Base-by-base conservation (phyloP, 83 land plant species). In the Diphasiastrum complanatum region DNA sequence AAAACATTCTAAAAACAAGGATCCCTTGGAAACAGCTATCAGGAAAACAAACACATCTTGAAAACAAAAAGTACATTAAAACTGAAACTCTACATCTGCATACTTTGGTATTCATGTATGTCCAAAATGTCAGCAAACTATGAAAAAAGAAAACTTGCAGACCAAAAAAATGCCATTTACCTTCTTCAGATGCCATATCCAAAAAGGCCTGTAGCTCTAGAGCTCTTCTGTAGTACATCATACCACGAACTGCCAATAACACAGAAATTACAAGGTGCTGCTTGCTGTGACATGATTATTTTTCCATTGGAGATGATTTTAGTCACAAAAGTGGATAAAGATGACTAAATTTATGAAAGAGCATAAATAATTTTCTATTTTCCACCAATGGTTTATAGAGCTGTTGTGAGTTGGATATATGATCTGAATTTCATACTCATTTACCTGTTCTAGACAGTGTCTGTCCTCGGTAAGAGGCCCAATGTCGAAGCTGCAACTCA, bases 391-490 rank as follows among this genome's bases (percentile, higher is more conserved):
- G n/a, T n/a, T n/a, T n/a, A n/a, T n/a, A n/a, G n/a, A n/a, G n/a
- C n/a, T n/a, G n/a, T n/a, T n/a, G n/a, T n/a, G n/a, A n/a, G n/a
- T n/a, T n/a, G n/a, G n/a, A n/a, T n/a, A n/a, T n/a, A n/a, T n/a
- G n/a, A n/a, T n/a, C n/a, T n/a, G n/a, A 28, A 27, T 51, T 18
- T 32, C 4, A 58, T 5, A 3, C 2, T 33, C 25, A 48, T 18
- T 1, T 65, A 81, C 84, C 84, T 56, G 82, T 81, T 50, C 81
- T 66, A 0, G 84, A 72, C 36, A 88, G 73, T 10, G 95, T 88
- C 58, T 88, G 86, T 23, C 86, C 89, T 33, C 83, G 71, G 30
- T 74, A 85, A 41, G 89, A 85, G 34, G 89, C 89, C 89, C 89
- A 85, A 36, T 70, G 79, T 6, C 89, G 71, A 32, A 81, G 83